Evolutionary conservation across 1,284 basidiomycete species (phyloP).

Genomic region (Vanrija sp.): DNA sequence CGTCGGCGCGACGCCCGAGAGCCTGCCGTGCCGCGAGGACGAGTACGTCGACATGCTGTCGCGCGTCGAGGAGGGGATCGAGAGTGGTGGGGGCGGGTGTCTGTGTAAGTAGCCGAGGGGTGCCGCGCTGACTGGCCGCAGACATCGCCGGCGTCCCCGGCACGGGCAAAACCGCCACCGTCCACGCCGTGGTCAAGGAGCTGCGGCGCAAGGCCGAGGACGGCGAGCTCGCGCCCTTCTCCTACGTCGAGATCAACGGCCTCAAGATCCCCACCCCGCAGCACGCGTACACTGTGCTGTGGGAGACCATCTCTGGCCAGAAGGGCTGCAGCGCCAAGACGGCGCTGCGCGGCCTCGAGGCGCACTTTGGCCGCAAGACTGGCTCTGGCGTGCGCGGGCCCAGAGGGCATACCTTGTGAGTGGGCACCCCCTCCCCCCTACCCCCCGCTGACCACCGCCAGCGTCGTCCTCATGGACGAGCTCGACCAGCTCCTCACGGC

Average conservation of each 20-base stretch:
- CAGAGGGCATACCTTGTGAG: constrained; percentile 49
- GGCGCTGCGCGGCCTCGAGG: constrained; percentile 46
- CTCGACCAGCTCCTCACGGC: constrained; percentile 92
- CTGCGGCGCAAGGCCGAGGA: constrained; percentile 79
- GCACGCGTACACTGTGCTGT: constrained; percentile 80
- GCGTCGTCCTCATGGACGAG: constrained; percentile 96
- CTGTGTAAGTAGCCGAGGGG: constrained; percentile 62
- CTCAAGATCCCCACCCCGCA: constrained; percentile 84
- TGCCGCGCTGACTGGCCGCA: constrained; percentile 37
- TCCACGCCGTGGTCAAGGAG: constrained; percentile 84
- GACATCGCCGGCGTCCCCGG: constrained; percentile 97
- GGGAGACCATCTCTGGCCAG: constrained; percentile 78
- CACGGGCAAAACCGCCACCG: constrained; percentile 97
- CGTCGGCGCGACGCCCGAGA: constrained; percentile 87
- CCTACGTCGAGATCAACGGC: constrained; percentile 97
- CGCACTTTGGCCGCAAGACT: constrained; percentile 43
- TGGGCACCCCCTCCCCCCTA: neutral
- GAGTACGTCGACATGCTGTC: constrained; percentile 76
- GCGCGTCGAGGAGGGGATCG: constrained; percentile 77
- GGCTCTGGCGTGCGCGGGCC: constrained; percentile 41
- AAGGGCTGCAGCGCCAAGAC: constrained; percentile 56
- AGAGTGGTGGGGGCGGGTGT: constrained; percentile 91
- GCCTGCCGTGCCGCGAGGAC: constrained; percentile 81
- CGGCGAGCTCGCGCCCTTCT: constrained; percentile 84
- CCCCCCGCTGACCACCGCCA: constrained; percentile 41